Conservation (phyloP, 352 stramenopile species). For the Phytophthora pluvialis region DNA sequence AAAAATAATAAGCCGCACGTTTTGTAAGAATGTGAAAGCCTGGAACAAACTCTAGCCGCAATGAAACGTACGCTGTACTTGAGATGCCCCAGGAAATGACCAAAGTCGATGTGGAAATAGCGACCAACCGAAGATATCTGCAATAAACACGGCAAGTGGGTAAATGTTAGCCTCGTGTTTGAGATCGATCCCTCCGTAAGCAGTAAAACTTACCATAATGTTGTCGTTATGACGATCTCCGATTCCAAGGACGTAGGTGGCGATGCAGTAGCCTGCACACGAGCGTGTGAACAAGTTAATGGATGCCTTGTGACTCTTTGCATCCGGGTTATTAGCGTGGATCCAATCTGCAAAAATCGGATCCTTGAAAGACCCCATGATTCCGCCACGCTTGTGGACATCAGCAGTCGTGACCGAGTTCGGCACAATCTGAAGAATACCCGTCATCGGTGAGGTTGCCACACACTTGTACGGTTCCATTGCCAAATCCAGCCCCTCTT, state of each 20-base stretch:
- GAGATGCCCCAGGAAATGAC: slow-evolving; percentile 83
- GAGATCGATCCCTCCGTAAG: background rate
- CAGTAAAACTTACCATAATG: slow-evolving; percentile 86
- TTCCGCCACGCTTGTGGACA: slow-evolving; percentile 82
- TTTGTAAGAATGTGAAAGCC: background rate
- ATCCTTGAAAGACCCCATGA: slow-evolving; percentile 80
- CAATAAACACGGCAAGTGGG: background rate
- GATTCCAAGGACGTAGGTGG: slow-evolving; percentile 93
- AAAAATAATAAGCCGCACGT: background rate
- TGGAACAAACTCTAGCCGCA: background rate
- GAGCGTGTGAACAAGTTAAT: slow-evolving; percentile 87
- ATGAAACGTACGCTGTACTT: slow-evolving; percentile 72
- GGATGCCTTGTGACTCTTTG: slow-evolving; percentile 53
- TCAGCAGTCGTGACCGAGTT: slow-evolving; percentile 92
- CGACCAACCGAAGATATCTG: slow-evolving; percentile 70
- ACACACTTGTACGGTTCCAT: slow-evolving; percentile 93
- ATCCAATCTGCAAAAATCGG: slow-evolving; percentile 86
- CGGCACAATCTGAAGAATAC: slow-evolving; percentile 90
- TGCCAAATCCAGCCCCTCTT: slow-evolving; percentile 88
- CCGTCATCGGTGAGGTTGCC: slow-evolving; percentile 87
- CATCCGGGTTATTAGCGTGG: slow-evolving; percentile 72
- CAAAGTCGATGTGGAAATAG: slow-evolving; percentile 91
- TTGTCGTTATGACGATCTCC: slow-evolving; percentile 96
- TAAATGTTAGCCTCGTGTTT: background rate
- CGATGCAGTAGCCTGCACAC: slow-evolving; percentile 92